phyloP scores from a whole-genome alignment of 306 rosid genomes.

The Quercus ilex region DNA sequence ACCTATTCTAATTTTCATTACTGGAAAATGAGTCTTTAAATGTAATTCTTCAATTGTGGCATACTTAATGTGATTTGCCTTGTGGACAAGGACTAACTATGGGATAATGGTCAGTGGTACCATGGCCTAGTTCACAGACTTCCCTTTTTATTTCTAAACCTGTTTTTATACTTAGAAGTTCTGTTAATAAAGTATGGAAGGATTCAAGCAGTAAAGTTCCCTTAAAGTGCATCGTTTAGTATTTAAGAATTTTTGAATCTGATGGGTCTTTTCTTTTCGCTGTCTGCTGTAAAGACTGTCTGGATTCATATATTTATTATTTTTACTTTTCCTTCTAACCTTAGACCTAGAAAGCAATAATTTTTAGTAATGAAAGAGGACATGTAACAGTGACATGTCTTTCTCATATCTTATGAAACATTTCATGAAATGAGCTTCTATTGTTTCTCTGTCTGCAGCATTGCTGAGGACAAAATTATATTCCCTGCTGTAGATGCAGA shows the following conservation, averaged over 20 bases:
- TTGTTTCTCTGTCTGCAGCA: conserved; percentile 18
- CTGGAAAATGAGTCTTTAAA: neutral
- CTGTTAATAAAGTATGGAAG: neutral
- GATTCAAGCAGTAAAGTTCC: neutral
- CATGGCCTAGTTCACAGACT: neutral
- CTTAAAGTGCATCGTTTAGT: neutral
- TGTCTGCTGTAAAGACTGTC: neutral
- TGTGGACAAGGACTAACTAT: neutral
- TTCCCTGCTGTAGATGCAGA: conserved; percentile 30
- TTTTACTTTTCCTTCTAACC: neutral
- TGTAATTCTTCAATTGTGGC: neutral
- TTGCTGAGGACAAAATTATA: conserved; percentile 33
- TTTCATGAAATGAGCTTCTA: conserved; percentile 17
- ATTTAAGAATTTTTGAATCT: neutral
- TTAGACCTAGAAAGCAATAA: neutral
- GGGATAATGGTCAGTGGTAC: neutral
- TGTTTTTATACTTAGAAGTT: neutral
- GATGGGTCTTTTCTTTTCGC: neutral
- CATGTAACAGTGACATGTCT: neutral
- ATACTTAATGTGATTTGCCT: neutral
- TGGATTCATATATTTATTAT: neutral
- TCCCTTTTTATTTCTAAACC: neutral
- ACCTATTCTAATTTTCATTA: neutral
- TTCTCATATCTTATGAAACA: neutral
- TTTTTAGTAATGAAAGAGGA: neutral